These are phyloP conservation scores for Tephrocybe sp. DNA, from an alignment of 768 basidiomycete species.

Conservation along the genomic window DNA sequence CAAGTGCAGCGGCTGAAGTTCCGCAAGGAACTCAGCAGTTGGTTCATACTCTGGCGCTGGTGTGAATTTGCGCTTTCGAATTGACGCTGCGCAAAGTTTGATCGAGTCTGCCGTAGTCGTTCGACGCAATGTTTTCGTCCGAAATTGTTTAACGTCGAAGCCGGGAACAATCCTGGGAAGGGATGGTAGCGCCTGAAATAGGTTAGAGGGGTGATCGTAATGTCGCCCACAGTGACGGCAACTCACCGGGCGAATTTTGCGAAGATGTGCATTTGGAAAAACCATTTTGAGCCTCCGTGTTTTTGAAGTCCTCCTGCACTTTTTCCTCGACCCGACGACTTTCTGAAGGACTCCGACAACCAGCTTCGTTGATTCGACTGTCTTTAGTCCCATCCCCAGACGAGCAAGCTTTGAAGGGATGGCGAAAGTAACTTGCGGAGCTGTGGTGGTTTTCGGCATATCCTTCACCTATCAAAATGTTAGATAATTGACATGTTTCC, in stretches of 20 bases:
- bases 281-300: no score
- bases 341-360: no score
- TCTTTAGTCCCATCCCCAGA: no score
- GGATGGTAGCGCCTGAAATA: conserved; percentile 2
- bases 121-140: conserved; percentile 10
- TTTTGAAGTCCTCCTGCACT: no score
- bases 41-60: not conserved
- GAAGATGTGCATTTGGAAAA: no score
- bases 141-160: not conserved
- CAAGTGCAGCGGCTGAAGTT: not conserved
- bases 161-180: conserved; percentile 13
- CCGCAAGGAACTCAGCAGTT: not conserved
- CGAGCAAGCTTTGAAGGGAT: no score
- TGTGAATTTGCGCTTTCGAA: conserved; percentile 10
- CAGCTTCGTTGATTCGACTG: no score
- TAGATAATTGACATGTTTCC: no score
- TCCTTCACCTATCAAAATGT: no score
- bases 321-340: not conserved
- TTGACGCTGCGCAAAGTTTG: conserved; percentile 8
- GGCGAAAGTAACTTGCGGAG: no score
- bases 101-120: conserved; percentile 14
- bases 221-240: not conserved
- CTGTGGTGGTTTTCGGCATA: no score
- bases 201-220: not conserved
- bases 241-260: conserved; percentile 4